Conservation (phyloP, 208 protist species). For the Spongospora subterranea region DNA sequence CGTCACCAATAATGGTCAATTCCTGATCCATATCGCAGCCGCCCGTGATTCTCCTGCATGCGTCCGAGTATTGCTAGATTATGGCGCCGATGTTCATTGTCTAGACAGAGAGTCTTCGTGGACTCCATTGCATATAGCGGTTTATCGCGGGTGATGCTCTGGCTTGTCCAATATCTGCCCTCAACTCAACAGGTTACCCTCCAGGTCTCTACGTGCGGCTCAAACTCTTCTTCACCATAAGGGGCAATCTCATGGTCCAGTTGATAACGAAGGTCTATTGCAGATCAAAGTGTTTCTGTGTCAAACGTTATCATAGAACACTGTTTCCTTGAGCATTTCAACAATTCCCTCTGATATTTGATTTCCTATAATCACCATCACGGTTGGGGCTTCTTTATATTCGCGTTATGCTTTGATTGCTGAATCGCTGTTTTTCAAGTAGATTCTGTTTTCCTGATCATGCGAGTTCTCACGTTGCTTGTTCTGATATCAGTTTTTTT, state of each 20-base stretch:
- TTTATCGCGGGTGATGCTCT: neutral
- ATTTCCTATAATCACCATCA: too few species aligned
- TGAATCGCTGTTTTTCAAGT: too few species aligned
- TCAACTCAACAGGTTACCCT: neutral
- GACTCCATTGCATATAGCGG: neutral
- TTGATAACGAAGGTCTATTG: conserved; percentile 35
- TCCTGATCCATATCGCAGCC: conserved; percentile 19
- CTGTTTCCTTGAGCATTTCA: too few species aligned
- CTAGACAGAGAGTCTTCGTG: neutral
- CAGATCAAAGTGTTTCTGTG: too few species aligned
- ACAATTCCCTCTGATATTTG: too few species aligned
- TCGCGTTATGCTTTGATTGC: too few species aligned
- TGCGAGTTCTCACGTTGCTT: too few species aligned
- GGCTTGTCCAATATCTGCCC: neutral
- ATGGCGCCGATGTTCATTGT: neutral
- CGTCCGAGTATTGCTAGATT: neutral
- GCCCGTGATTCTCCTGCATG: neutral
- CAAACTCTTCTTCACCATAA: conserved; percentile 25
- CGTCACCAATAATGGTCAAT: neutral
- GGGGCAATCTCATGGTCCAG: neutral
- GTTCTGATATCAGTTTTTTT: too few species aligned
- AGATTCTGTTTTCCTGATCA: too few species aligned
- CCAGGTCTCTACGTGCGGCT: neutral
- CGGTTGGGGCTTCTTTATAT: too few species aligned
- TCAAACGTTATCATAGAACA: too few species aligned